These are phyloP conservation scores for Exsudoporus frostii DNA, from an alignment of 768 basidiomycete species.

Conservation along the genomic window DNA sequence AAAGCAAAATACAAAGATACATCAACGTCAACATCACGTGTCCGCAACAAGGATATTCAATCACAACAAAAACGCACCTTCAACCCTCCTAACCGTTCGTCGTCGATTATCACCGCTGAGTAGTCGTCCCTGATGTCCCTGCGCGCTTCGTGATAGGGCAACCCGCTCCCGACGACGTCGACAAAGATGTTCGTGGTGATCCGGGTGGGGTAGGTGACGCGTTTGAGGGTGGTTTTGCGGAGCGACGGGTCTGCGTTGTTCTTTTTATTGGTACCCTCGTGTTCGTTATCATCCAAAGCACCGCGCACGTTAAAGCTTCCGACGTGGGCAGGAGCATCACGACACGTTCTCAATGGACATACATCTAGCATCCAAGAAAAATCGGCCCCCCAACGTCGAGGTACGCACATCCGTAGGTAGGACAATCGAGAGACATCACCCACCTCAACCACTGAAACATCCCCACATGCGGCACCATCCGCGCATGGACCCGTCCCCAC, in stretches of 20 bases:
- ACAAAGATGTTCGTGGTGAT: slow-evolving; percentile 22
- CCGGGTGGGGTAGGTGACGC: slow-evolving; percentile 10
- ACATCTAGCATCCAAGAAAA: slow-evolving; percentile 20
- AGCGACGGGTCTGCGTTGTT: background rate
- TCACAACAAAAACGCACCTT: slow-evolving; percentile 28
- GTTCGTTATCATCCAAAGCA: background rate
- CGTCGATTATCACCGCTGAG: slow-evolving; percentile 43
- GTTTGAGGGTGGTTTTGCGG: background rate
- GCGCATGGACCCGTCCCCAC: slow-evolving; percentile 38
- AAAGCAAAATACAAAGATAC: background rate
- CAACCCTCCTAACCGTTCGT: slow-evolving; percentile 39
- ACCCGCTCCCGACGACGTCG: slow-evolving; percentile 21
- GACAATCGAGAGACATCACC: background rate
- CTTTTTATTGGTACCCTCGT: background rate
- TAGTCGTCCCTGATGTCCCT: slow-evolving; percentile 27
- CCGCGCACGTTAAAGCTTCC: slow-evolving; percentile 26
- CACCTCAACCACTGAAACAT: slow-evolving; percentile 42
- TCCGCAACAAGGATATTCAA: background rate
- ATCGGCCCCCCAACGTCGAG: background rate
- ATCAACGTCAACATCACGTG: background rate
- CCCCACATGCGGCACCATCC: slow-evolving; percentile 28
- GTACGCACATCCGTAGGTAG: no score
- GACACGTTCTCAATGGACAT: slow-evolving; percentile 43
- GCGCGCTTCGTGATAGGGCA: slow-evolving; percentile 33
- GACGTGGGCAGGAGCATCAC: slow-evolving; percentile 23